phyloP scores from a whole-genome alignment of 192 early-diverging fungal species.

The Globomyces pollinis-pini region DNA sequence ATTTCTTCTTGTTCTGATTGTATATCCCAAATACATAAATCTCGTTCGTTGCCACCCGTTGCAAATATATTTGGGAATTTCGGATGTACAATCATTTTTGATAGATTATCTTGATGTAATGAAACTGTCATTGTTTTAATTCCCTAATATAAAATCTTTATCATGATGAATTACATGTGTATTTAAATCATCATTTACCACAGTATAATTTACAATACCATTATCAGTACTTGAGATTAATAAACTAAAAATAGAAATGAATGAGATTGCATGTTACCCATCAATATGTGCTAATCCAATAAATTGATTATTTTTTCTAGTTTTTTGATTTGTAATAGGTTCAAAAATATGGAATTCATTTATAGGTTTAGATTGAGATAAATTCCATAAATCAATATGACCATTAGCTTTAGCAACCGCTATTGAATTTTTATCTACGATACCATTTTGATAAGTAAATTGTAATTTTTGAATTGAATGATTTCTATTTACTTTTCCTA shows the following conservation, averaged over 20 bases:
- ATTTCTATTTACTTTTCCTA: constrained; percentile 28
- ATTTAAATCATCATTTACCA: not conserved
- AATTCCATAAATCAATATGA: not conserved
- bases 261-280: constrained; percentile 12
- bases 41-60: constrained; percentile 79
- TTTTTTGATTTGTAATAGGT: constrained; percentile 20
- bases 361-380: constrained; percentile 24
- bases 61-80: constrained; percentile 61
- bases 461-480: constrained; percentile 15
- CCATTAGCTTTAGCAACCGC: not conserved
- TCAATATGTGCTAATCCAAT: constrained; percentile 28
- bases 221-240: constrained; percentile 5
- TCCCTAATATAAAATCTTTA: constrained; percentile 11
- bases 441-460: constrained; percentile 17
- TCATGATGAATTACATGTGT: constrained; percentile 12
- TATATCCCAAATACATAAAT: constrained; percentile 72
- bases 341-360: constrained; percentile 18
- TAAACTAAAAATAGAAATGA: constrained; percentile 9
- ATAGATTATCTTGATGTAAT: constrained; percentile 47
- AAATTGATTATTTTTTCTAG: constrained; percentile 32
- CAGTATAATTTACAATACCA: constrained; percentile 18
- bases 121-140: constrained; percentile 21
- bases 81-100: constrained; percentile 61
- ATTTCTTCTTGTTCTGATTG: constrained; percentile 16
- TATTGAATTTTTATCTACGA: not conserved